Evolutionary conservation across 2,329 filamentous ascomycete genomes (phyloP), one percentile per base, ranked within the genome.

Genomic region (Gliomastix tumulicola): DNA sequence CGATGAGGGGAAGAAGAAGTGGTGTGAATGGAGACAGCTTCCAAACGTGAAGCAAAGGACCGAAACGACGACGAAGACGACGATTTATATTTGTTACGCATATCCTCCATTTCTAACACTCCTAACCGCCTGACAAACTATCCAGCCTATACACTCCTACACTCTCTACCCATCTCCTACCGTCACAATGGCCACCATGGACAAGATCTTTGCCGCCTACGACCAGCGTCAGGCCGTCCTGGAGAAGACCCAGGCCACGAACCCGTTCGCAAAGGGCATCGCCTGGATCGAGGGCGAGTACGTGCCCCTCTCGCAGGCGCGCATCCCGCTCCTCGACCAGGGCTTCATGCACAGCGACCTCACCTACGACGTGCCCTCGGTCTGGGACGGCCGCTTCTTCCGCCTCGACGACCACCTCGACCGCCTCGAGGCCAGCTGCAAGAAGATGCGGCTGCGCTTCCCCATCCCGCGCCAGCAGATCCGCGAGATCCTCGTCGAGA

Each of bases 351-450:
- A 67, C 47, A 63, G 67, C 49, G 69, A 73, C 32, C 46, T 72
- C 2, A 73, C 69, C 2, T 73, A 73, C 46, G 69, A 73, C 34
- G 69, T 73, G 0, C 66, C 68, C 1, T 49, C 67, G 0, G 65
- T 71, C 19, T 73, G 69, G 69, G 65, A 71, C 33, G 66, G 68
- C 0, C 64, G 63, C 3, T 68, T 68, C 46, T 72, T 73, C 52
- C 68, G 69, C 1, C 61, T 73, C 0, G 65, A 71, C 30, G 66
- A 72, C 37, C 69, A 72, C 41, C 44, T 72, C 2, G 45, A 49
- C 16, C 62, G 69, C 6, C 50, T 73, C 1, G 57, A 65, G n/a
- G 44, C 44, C 0, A 66, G 59, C 46, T 69, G 66, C 43, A 43
- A 41, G 8, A 72, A 73, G 49, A 50, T 73, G 34, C 60, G 68